Percentiles rank a stretch among this genome's conserved stretches.
Conservation (phyloP, 1,284 basidiomycete species). For the Malassezia globosa region DNA sequence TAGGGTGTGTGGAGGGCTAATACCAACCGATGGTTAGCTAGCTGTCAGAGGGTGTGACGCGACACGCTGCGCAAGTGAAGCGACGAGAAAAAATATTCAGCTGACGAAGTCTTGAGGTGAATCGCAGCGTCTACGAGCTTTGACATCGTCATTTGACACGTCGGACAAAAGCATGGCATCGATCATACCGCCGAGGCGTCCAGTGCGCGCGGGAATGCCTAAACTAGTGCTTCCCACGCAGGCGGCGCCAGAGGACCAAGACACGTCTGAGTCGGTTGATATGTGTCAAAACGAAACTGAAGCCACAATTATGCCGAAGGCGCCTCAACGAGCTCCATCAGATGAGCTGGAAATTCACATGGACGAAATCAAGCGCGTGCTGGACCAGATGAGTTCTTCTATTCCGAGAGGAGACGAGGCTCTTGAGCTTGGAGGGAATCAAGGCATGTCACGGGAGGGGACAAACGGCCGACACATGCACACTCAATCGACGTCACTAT, state of each 20-base stretch:
- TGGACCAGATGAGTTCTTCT: not conserved
- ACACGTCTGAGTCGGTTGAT: not conserved
- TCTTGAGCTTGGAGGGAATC: not conserved
- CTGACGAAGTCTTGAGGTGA: too few relatives aligned
- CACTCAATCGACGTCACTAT: not conserved
- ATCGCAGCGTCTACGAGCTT: too few relatives aligned
- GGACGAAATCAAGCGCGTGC: slow-evolving; percentile 9
- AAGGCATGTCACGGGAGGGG: not conserved
- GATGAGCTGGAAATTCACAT: not conserved
- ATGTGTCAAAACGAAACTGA: not conserved
- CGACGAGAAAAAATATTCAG: too few relatives aligned
- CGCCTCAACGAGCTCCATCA: not conserved
- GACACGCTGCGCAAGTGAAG: too few relatives aligned
- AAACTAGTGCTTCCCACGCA: slow-evolving; percentile 20
- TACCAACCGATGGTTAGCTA: too few relatives aligned
- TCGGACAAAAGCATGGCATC: slow-evolving; percentile 24
- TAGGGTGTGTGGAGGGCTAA: too few relatives aligned
- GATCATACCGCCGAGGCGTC: slow-evolving; percentile 39
- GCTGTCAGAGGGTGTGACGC: too few relatives aligned
- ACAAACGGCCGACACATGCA: not conserved
- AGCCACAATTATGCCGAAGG: slow-evolving; percentile 14
- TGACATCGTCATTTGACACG: too few relatives aligned
- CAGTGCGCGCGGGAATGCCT: slow-evolving; percentile 36
- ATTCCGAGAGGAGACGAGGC: not conserved
- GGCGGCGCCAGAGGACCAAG: not conserved